Conservation (phyloP, 257 asterid genomes). For the Plectranthus barbatus region DNA sequence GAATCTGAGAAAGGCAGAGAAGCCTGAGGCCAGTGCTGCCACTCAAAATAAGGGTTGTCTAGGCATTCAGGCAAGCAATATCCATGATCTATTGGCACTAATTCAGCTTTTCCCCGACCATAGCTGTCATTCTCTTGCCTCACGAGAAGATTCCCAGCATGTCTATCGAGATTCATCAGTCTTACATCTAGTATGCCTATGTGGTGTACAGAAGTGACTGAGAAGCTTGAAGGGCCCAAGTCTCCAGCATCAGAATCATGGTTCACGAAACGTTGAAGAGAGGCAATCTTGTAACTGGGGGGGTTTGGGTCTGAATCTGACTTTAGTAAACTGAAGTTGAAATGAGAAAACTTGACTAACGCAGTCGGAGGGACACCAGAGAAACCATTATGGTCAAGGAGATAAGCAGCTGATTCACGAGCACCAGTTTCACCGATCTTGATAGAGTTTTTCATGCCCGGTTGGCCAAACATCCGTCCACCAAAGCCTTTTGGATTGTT, state of each 20-base stretch:
- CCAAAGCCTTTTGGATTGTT: slow-evolving; percentile 88
- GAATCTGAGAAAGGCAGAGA: slow-evolving; percentile 70
- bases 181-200: slow-evolving; percentile 86
- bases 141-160: slow-evolving; percentile 88
- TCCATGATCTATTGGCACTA: slow-evolving; percentile 93
- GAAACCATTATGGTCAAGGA: slow-evolving; percentile 77
- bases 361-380: slow-evolving; percentile 93
- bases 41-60: slow-evolving; percentile 92
- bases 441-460: slow-evolving; percentile 84
- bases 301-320: slow-evolving; percentile 28
- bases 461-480: slow-evolving; percentile 86
- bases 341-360: slow-evolving; percentile 56
- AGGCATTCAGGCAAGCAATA: slow-evolving; percentile 88
- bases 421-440: slow-evolving; percentile 83
- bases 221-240: slow-evolving; percentile 85
- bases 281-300: slow-evolving; percentile 53
- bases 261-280: slow-evolving; percentile 69
- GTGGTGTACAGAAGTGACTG: slow-evolving; percentile 67
- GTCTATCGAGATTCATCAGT: slow-evolving; percentile 87
- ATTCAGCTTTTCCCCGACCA: slow-evolving; percentile 52
- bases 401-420: slow-evolving; percentile 90
- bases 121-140: slow-evolving; percentile 44
- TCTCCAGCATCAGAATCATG: slow-evolving; percentile 95
- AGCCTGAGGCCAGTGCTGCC: slow-evolving; percentile 99
- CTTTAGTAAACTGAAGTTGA: slow-evolving; percentile 6